Conservation (phyloP, 2,329 filamentous ascomycete species). For the Colletotrichum agaves region DNA sequence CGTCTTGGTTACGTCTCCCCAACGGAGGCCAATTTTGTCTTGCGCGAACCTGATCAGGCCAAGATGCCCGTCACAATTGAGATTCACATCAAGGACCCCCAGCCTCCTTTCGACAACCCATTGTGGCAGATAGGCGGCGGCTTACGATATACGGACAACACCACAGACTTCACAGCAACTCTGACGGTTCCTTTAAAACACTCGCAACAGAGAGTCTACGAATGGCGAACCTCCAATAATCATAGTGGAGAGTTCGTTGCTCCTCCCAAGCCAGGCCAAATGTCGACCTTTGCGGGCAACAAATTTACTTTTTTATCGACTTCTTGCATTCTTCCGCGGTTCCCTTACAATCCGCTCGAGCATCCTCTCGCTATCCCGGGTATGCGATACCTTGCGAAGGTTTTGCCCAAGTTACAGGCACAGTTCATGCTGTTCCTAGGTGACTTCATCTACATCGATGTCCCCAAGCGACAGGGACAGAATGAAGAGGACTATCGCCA, state of each 20-base stretch:
- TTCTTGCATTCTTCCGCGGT: slow-evolving; percentile 90
- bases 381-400: slow-evolving; percentile 78
- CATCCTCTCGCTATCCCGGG: slow-evolving; percentile 87
- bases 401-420: slow-evolving; percentile 76
- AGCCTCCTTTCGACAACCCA: slow-evolving; percentile 63
- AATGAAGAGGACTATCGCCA: slow-evolving; percentile 81
- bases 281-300: slow-evolving; percentile 68
- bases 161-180: slow-evolving; percentile 84
- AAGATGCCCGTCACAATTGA: slow-evolving; percentile 82
- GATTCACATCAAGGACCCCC: slow-evolving; percentile 65
- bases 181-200: slow-evolving; percentile 73
- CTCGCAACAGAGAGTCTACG: slow-evolving; percentile 78
- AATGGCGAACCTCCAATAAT: slow-evolving; percentile 88
- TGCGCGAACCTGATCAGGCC: slow-evolving; percentile 82
- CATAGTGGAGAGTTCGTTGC: slow-evolving; percentile 84
- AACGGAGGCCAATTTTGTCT: slow-evolving; percentile 79
- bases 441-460: slow-evolving; percentile 92
- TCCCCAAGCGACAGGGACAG: slow-evolving; percentile 81
- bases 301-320: slow-evolving; percentile 92
- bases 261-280: slow-evolving; percentile 75
- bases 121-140: slow-evolving; percentile 75
- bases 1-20: slow-evolving; percentile 89
- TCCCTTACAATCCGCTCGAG: slow-evolving; percentile 87
- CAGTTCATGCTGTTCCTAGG: slow-evolving; percentile 87
- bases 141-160: slow-evolving; percentile 73